Evolutionary conservation across 495 filamentous ascomycete genomes (phyloP).

Genomic region (Schizothecium vesticola): DNA sequence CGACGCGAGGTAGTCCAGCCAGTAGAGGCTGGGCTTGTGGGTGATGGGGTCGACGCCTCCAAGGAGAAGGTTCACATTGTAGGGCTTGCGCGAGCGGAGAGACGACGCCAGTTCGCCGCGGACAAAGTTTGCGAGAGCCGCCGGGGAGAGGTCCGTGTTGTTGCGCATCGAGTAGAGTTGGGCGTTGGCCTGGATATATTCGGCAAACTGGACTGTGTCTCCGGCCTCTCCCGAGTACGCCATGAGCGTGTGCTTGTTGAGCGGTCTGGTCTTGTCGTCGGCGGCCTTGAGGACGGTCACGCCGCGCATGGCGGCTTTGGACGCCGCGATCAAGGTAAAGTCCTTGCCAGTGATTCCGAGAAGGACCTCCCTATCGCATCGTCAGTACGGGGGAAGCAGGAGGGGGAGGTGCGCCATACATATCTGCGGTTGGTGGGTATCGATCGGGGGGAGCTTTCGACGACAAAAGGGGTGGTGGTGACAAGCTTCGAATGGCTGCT

Average conservation of each 20-base stretch:
- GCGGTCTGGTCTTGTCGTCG: constrained; percentile 88
- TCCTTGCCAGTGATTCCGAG: constrained; percentile 98
- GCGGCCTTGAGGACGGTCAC: constrained; percentile 91
- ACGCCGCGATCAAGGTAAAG: constrained; percentile 95
- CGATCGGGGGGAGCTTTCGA: not conserved
- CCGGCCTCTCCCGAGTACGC: constrained; percentile 96
- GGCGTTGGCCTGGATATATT: constrained; percentile 98
- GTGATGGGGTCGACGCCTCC: constrained; percentile 88
- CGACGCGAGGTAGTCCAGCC: constrained; percentile 93
- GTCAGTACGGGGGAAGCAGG: not conserved
- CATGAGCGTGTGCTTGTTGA: constrained; percentile 93
- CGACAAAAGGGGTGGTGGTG: constrained; percentile 1
- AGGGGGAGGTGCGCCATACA: constrained; percentile 6
- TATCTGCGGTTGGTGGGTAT: constrained; percentile 11
- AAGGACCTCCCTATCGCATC: constrained; percentile 77
- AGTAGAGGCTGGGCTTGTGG: constrained; percentile 83
- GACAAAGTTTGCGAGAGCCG: constrained; percentile 85
- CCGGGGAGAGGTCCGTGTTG: constrained; percentile 79
- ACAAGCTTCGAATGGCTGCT: constrained; percentile 6
- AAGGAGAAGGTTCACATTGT: constrained; percentile 91
- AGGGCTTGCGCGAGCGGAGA: constrained; percentile 84
- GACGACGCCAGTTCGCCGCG: constrained; percentile 85
- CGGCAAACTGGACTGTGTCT: constrained; percentile 99
- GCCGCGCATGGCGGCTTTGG: constrained; percentile 95
- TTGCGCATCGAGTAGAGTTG: constrained; percentile 99